Evolutionary conservation across 2,329 filamentous ascomycete species (phyloP), one percentile per base, ranked within the genome.

Genomic region (Fusarium pininemorale): DNA sequence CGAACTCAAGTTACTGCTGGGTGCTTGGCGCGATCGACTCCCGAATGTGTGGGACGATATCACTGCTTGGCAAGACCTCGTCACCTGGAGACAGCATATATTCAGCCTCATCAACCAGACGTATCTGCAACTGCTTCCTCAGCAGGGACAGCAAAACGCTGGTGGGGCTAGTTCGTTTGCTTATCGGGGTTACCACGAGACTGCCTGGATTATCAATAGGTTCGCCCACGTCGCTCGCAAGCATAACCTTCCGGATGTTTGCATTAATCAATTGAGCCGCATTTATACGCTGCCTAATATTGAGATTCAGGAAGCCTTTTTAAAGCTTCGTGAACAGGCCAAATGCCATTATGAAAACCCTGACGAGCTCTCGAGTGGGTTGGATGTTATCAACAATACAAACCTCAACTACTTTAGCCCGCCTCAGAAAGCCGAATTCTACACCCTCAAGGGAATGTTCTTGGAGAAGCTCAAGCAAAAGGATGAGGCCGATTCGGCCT

Each of bases 41-140:
- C 96, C 96, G 4, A 99, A 99, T 80, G 93, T 98, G 7, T 99
- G 96, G 96, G 96, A 99, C 81, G 96, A 99, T 81, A 99, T 99
- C 82, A 98, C 97, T 74, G 94, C 96, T 44, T 99, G 96, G 96
- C 96, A 99, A 82, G 97, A 99, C 80, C 87, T 99, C 45, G 96
- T 99, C n/a, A 99, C 96, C 4, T 99, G 96, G 96, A 91, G 96
- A 76, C 97, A 99, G 81, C 96, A 99, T 82, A 98, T 99, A 69
- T 99, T 99, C 85, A 93, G 95, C 65, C 89, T 99, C 30, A 98
- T 99, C 84, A 99, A 99, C 81, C 91, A 90, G 55, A 98, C 95
- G 0, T 99, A 99, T 80, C 89, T 99, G 16, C 90, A 91, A 61
- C 88, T 99, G 51, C 86, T 98, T 44, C 95, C 95, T 4, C 91